A percentile compares a stretch with the other conserved stretches of the same genome.
Evolutionary conservation across 495 filamentous ascomycete genomes (phyloP).

Genomic region (Emericellopsis terricola): DNA sequence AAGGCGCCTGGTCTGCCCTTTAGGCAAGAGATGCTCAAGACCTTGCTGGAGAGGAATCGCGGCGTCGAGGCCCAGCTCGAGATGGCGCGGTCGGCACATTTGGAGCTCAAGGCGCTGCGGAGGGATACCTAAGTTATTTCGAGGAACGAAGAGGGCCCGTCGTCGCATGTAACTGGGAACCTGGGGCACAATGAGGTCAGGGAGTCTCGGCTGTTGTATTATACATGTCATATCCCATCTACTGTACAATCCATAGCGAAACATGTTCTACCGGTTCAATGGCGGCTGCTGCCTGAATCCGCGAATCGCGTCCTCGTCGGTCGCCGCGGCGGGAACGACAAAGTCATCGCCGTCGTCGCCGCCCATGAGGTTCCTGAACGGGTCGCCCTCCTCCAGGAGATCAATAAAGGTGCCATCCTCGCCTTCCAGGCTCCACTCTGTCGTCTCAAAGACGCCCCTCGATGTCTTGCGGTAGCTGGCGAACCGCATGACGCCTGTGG

Average conservation of each 20-base stretch:
- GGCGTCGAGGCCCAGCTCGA: constrained; percentile 16
- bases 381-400: constrained; percentile 45
- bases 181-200: neutral
- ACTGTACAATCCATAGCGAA: constrained; percentile 1
- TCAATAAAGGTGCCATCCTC: constrained; percentile 47
- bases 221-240: constrained; percentile 5
- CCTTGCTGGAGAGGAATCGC: constrained; percentile 18
- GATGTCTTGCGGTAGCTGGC: constrained; percentile 53
- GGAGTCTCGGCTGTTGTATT: constrained; percentile 5
- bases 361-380: constrained; percentile 29
- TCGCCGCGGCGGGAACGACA: neutral
- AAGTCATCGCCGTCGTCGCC: constrained; percentile 1
- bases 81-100: constrained; percentile 18
- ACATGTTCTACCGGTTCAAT: neutral
- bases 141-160: neutral
- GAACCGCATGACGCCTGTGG: constrained; percentile 61
- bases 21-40: constrained; percentile 10
- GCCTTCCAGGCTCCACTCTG: constrained; percentile 57
- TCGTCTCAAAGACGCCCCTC: constrained; percentile 55
- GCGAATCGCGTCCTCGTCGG: neutral
- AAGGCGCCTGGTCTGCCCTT: constrained; percentile 47
- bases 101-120: constrained; percentile 24
- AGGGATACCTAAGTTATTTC: constrained; percentile 4
- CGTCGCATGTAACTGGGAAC: neutral
- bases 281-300: constrained; percentile 19